Conservation (phyloP, 192 early-diverging fungal species). For the Podila clonocystis region DNA sequence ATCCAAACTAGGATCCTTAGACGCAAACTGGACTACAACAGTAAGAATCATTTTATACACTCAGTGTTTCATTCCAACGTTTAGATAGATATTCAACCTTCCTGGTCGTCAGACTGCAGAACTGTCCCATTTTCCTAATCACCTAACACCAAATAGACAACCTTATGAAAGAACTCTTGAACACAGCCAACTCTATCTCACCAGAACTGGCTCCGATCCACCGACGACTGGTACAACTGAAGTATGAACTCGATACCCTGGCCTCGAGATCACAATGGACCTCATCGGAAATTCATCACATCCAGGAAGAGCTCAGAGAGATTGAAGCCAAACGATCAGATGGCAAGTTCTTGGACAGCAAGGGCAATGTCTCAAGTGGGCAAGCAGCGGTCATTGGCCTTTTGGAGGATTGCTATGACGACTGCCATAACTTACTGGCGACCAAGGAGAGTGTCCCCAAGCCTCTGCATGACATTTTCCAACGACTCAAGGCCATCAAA, state of each 20-base stretch:
- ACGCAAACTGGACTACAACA: slow-evolving; percentile 52
- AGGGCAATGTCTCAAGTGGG: slow-evolving; percentile 79
- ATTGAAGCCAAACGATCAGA: slow-evolving; percentile 84
- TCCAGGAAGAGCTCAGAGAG: slow-evolving; percentile 78
- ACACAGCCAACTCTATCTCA: slow-evolving; percentile 69
- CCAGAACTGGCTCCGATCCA: slow-evolving; percentile 80
- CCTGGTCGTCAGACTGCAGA: neutral
- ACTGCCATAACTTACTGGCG: slow-evolving; percentile 82
- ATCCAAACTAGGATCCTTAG: slow-evolving; percentile 54
- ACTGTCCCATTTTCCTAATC: neutral
- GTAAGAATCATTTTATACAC: slow-evolving; percentile 7
- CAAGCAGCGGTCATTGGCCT: slow-evolving; percentile 86
- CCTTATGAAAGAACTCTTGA: slow-evolving; percentile 59
- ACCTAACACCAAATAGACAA: slow-evolving; percentile 36
- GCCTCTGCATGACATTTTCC: slow-evolving; percentile 66
- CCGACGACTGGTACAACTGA: slow-evolving; percentile 74
- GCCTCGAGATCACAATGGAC: slow-evolving; percentile 47
- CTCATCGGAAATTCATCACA: slow-evolving; percentile 53
- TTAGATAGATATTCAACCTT: neutral
- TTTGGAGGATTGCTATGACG: slow-evolving; percentile 84
- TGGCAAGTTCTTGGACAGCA: slow-evolving; percentile 78
- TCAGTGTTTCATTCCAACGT: neutral
- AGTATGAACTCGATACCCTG: slow-evolving; percentile 62
- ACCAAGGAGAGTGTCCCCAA: slow-evolving; percentile 69
- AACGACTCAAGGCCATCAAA: slow-evolving; percentile 76